Evolutionary conservation across 805 yeast species (phyloP), one percentile per base, ranked within the genome.

Genomic region (Nakazawaea molendinolei): DNA sequence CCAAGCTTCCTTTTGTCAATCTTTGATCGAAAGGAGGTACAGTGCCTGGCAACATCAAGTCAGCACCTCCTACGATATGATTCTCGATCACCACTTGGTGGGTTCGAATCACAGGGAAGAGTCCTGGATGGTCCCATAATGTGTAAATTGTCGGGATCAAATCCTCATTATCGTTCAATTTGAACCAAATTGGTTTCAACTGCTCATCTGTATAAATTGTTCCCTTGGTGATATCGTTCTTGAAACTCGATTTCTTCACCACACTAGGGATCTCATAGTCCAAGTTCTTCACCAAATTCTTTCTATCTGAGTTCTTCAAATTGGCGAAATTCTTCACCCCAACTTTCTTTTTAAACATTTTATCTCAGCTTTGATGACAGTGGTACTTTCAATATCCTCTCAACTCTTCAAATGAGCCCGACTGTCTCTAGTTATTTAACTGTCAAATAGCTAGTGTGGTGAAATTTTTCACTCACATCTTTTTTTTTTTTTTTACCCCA

Each of bases 301-400:
- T 71, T 27, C 92, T 64, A 45, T 86, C 97, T 0, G 95, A 82
- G 10, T 85, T 74, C 56, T 86, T 87, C 41, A 92, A 65, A 47
- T 86, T 85, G 15, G 95, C 72, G 34, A 76, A 64, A 3, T 94
- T 78, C 58, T 87, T 89, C 39, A 80, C 63, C 50, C 63, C 64
- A 12, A 76, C 70, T 30, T 66, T 65, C 42, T 74, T 76, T 46
- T 69, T 65, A 47, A 76, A 76, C 81, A 75, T 75, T n/a, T n/a
- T n/a, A n/a, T n/a, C n/a, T n/a, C n/a, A n/a, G n/a, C n/a, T n/a
- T n/a, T n/a, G n/a, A n/a, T n/a, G n/a, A n/a, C n/a, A n/a, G n/a
- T n/a, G n/a, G n/a, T n/a, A n/a, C n/a, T n/a, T n/a, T n/a, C n/a
- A n/a, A n/a, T n/a, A n/a, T n/a, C n/a, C n/a, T n/a, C n/a, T n/a